Percentiles rank a stretch among this genome's conserved stretches.
These are phyloP conservation scores for Kwoniella heveanensis DNA, from an alignment of 768 basidiomycete genomes.

Conservation along the genomic window DNA sequence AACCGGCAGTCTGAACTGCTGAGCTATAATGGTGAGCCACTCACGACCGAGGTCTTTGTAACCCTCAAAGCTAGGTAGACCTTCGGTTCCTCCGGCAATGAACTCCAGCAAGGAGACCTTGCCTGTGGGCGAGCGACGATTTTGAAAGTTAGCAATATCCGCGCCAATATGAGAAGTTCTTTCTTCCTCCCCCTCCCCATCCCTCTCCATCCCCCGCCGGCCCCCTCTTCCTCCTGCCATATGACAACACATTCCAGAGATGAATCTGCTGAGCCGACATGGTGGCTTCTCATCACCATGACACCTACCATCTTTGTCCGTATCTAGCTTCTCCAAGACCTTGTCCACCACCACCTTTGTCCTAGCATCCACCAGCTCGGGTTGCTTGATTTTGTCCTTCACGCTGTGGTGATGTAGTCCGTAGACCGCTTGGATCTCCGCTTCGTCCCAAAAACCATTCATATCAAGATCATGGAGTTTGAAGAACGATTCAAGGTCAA, in stretches of 20 bases:
- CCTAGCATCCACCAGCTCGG: conserved; percentile 75
- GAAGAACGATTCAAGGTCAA: conserved; percentile 92
- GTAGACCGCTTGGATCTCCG: conserved; percentile 93
- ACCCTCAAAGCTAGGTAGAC: conserved; percentile 54
- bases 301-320: conserved; percentile 68
- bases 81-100: conserved; percentile 50
- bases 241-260: background rate
- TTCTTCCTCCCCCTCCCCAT: no score
- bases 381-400: conserved; percentile 68
- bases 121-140: conserved; percentile 26
- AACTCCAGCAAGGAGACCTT: conserved; percentile 53
- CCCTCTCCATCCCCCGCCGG: no score
- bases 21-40: conserved; percentile 13
- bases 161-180: no score
- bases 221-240: no score
- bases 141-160: background rate
- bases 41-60: conserved; percentile 56
- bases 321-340: conserved; percentile 72
- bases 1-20: no score
- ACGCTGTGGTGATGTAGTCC: conserved; percentile 89
- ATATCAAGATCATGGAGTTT: conserved; percentile 89
- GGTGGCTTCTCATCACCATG: no score
- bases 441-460: conserved; percentile 77
- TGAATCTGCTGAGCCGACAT: background rate
- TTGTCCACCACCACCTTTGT: conserved; percentile 73